phyloP scores from a whole-genome alignment of 164 flowering plant species.

The Sedum album region DNA sequence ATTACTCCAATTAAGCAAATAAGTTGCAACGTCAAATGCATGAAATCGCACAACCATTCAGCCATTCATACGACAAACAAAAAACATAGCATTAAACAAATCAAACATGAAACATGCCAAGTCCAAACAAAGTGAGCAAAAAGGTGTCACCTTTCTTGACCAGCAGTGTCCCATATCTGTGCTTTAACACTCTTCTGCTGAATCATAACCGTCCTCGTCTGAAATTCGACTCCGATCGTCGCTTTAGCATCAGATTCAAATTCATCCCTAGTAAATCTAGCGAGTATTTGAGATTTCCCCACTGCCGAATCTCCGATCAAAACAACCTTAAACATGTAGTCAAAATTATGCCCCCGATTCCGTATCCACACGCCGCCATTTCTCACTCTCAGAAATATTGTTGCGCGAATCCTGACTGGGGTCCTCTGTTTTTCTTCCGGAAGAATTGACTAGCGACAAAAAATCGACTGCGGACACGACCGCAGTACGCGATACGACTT shows the following conservation, averaged over 20 bases:
- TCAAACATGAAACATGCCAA: background rate
- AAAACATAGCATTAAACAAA: background rate
- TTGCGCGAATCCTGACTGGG: background rate
- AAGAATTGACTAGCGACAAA: background rate
- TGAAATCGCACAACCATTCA: no score
- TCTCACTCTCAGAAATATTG: conserved; percentile 1
- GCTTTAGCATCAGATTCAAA: conserved; percentile 78
- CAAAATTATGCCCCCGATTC: conserved; percentile 58
- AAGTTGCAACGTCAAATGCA: no score
- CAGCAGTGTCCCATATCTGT: conserved; percentile 97
- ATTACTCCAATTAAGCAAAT: no score
- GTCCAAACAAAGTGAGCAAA: background rate
- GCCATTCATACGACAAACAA: background rate
- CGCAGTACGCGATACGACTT: no score
- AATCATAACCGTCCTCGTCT: conserved; percentile 60
- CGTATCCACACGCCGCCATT: conserved; percentile 37
- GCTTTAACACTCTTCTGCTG: conserved; percentile 77
- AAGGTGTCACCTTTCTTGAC: conserved; percentile 57
- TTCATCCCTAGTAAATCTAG: conserved; percentile 69
- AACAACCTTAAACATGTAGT: conserved; percentile 83
- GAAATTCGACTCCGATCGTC: conserved; percentile 78
- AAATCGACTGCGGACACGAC: background rate
- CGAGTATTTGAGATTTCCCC: conserved; percentile 76
- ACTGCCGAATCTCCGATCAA: conserved; percentile 82
- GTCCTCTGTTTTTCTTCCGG: background rate